Percentiles rank a stretch among this genome's conserved stretches.
These are phyloP conservation scores for Cotoneaster glaucophyllus DNA, from an alignment of 306 rosid genomes.

Conservation along the genomic window DNA sequence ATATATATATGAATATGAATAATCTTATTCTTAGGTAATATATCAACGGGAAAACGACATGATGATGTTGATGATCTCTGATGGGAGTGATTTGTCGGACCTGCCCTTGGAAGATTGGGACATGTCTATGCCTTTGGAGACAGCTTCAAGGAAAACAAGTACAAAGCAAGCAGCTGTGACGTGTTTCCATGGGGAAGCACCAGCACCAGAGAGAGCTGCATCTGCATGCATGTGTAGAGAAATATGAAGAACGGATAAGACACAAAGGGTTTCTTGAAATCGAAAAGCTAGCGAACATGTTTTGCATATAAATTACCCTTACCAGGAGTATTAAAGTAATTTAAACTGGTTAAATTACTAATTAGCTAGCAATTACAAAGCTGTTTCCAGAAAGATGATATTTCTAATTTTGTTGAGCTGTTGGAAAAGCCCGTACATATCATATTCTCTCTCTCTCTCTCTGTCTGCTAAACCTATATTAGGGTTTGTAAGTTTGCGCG, in stretches of 20 bases:
- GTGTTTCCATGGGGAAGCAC: neutral
- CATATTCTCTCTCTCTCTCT: too few species aligned
- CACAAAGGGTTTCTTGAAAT: too few species aligned
- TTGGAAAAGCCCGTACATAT: too few species aligned
- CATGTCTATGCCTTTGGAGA: slow-evolving; percentile 2
- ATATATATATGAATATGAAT: neutral
- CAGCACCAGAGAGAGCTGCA: neutral
- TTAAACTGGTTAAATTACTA: neutral
- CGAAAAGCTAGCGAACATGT: neutral
- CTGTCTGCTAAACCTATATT: too few species aligned
- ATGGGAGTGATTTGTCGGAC: neutral
- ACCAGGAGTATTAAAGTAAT: neutral
- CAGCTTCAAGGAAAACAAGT: neutral
- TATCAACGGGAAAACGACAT: neutral
- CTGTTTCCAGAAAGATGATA: neutral
- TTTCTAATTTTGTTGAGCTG: neutral
- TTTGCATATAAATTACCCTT: neutral
- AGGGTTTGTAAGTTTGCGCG: neutral
- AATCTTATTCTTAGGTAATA: neutral
- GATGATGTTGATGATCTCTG: neutral
- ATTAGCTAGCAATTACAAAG: neutral
- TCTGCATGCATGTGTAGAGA: neutral
- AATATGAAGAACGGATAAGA: neutral
- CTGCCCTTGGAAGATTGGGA: neutral
- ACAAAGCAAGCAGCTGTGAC: neutral